phyloP scores from a whole-genome alignment of 2,329 filamentous ascomycete genomes.

The Chaetoscypha palmicola region DNA sequence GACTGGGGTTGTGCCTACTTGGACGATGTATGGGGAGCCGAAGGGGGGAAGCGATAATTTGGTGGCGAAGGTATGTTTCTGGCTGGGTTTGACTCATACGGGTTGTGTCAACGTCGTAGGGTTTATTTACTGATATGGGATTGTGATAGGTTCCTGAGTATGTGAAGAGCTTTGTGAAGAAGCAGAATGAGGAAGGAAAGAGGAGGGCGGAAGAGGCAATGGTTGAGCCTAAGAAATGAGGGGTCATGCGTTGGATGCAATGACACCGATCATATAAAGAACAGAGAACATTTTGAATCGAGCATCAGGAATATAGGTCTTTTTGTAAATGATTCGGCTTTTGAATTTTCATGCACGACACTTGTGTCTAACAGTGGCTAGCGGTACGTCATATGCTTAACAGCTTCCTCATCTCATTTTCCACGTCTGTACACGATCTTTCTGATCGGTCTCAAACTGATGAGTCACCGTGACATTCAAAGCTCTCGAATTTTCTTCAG shows the following conservation, averaged over 20 bases:
- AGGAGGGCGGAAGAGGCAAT: slow-evolving; percentile 36
- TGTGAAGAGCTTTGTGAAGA: slow-evolving; percentile 45
- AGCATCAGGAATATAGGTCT: too few species aligned
- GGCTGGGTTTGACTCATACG: too few species aligned
- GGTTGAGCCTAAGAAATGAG: slow-evolving; percentile 42
- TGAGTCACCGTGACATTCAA: slow-evolving; percentile 60
- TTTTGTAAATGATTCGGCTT: background rate
- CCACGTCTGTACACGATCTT: slow-evolving; percentile 26
- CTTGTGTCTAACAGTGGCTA: too few species aligned
- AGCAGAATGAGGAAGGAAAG: slow-evolving; percentile 39
- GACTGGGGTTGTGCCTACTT: slow-evolving; percentile 56
- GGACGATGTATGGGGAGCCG: slow-evolving; percentile 48
- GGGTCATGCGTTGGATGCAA: background rate
- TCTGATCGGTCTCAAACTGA: slow-evolving; percentile 32
- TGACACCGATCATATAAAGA: too few species aligned
- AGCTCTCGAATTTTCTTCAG: slow-evolving; percentile 61
- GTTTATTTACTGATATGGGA: too few species aligned
- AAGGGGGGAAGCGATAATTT: slow-evolving; percentile 21
- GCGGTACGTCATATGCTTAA: too few species aligned
- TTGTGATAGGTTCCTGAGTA: slow-evolving; percentile 46
- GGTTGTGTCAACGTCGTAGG: too few species aligned
- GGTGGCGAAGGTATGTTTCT: too few species aligned
- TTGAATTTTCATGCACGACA: too few species aligned
- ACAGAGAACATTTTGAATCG: too few species aligned
- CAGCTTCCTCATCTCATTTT: slow-evolving; percentile 26